Evolutionary conservation across 805 yeast species (phyloP), one percentile per base, ranked within the genome.

Genomic region (Ogataea nonfermentans): DNA sequence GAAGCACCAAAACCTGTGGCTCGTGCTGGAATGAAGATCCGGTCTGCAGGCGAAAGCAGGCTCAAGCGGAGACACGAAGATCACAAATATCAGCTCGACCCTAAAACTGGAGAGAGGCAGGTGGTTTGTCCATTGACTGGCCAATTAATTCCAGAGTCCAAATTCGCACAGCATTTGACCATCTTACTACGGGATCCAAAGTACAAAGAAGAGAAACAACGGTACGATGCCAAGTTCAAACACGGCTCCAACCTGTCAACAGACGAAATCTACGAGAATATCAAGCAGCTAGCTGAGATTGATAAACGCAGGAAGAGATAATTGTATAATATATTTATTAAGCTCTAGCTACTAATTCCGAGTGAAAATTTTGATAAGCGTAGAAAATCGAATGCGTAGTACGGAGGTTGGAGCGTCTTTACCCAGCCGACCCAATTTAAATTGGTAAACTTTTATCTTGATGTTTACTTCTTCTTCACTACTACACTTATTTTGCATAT

Each of bases 91-190:
- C 15, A 34, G 14, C 13, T 35, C 20, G 55, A 48, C 28, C 29
- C 50, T 8, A 17, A 14, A 7, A 40, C 48, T 4, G 54, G 51
- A 4, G 61, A 55, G 41, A 63, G 58, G 7, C 48, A 65, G 32
- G 73, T 89, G 28, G 72, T 68, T 47, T 87, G 96, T 56, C 96
- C 96, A n/a, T 67, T 85, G 28, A 85, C 96, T 0, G 81, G 81
- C 2, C 73, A 78, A 52, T 53, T 72, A 55, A 73, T 90, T 2
- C 83, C 90, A 0, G 93, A 84, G 50, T 69, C 72, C 29, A 67
- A 81, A 46, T 87, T 84, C 55, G 82, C 77, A 44, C 74, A 72
- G 45, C 97, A 91, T 57, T 67, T 90, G 49, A 74, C 76, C 43
- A 74, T 79, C 11, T 66, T 84, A 40, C 66, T 86, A 25, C 64